Percentiles rank a stretch among this genome's conserved stretches.
Conservation (phyloP, 164 flowering plant genomes). For the Stephania cephalantha region DNA sequence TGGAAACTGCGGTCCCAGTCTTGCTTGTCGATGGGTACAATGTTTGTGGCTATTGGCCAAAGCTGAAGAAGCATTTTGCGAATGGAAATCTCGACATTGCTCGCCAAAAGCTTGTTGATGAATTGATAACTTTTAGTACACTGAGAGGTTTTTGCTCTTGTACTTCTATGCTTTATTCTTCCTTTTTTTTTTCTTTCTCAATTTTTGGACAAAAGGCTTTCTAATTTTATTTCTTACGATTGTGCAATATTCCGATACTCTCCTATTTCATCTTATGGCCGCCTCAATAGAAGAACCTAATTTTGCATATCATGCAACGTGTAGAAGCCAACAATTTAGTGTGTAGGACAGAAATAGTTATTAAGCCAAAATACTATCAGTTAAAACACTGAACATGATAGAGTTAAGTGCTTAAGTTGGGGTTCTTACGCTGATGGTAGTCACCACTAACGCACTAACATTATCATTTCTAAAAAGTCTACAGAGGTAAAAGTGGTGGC, state of each 20-base stretch:
- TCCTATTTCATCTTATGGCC: not conserved
- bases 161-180: not conserved
- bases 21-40: slow-evolving; percentile 99
- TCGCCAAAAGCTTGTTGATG: slow-evolving; percentile 89
- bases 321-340: not conserved
- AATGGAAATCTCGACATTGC: slow-evolving; percentile 81
- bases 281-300: not conserved
- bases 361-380: not conserved
- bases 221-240: not conserved
- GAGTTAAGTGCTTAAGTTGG: not conserved
- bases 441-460: slow-evolving; percentile 1
- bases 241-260: not conserved
- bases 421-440: not conserved
- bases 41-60: slow-evolving; percentile 92
- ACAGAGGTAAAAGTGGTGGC: slow-evolving; percentile 93
- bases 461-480: slow-evolving; percentile 20
- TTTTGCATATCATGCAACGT: not conserved
- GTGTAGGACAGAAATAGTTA: not conserved
- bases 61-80: slow-evolving; percentile 87
- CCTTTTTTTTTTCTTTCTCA: not conserved
- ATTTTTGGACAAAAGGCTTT: not conserved
- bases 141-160: slow-evolving; percentile 52
- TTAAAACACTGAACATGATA: not conserved
- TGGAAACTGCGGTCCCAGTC: slow-evolving; percentile 71
- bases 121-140: slow-evolving; percentile 64